These are phyloP conservation scores for Talaromyces sp. DNA, from an alignment of 2,329 filamentous ascomycete genomes.

Conservation along the genomic window DNA sequence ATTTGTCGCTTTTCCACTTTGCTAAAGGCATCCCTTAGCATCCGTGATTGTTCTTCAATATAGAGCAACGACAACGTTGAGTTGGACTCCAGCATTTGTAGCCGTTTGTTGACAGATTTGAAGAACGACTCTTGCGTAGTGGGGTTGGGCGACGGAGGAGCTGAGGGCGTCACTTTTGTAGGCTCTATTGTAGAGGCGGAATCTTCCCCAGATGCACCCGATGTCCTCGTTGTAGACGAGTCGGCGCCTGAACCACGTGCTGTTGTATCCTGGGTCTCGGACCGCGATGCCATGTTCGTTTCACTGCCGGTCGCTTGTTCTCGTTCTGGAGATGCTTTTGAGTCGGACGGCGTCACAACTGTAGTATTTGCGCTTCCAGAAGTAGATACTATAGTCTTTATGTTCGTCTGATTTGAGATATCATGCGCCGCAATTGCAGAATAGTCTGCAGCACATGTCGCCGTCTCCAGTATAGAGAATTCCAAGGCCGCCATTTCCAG, in stretches of 20 bases:
- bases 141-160: conserved; percentile 61
- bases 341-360: conserved; percentile 2
- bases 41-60: conserved; percentile 91
- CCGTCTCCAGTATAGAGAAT: conserved; percentile 3
- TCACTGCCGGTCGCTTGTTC: conserved; percentile 7
- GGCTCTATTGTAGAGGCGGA: conserved; percentile 9
- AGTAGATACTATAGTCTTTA: neutral
- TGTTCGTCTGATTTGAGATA: neutral
- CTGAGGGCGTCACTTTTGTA: conserved; percentile 22
- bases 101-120: conserved; percentile 89
- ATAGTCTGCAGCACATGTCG: conserved; percentile 10
- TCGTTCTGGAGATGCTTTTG: conserved; percentile 1
- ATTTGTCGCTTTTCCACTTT: conserved; percentile 86
- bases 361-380: conserved; percentile 8
- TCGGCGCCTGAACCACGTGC: neutral
- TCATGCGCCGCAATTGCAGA: neutral
- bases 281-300: neutral
- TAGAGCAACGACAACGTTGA: conserved; percentile 91
- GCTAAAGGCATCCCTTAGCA: conserved; percentile 80
- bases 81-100: conserved; percentile 88
- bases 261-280: neutral
- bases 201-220: conserved; percentile 7
- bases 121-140: conserved; percentile 97
- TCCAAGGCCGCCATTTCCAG: conserved; percentile 15
- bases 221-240: conserved; percentile 1